These are phyloP conservation scores for Coemansia sp. DNA, from an alignment of 192 early-diverging fungal genomes.

Conservation along the genomic window DNA sequence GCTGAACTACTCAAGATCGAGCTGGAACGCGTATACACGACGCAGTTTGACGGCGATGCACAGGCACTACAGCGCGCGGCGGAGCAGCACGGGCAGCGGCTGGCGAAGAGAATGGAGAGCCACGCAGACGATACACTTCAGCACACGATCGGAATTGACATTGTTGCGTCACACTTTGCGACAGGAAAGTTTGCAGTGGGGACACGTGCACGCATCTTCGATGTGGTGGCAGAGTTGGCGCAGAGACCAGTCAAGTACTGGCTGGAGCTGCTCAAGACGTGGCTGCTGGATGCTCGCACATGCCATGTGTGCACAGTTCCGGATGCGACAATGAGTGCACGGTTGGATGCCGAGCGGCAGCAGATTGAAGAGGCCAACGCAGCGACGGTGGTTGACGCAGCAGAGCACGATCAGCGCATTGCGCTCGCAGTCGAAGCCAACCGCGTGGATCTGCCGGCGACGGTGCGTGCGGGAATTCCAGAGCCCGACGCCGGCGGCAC, in stretches of 20 bases:
- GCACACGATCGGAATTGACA: conserved; percentile 20
- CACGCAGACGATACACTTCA: conserved; percentile 30
- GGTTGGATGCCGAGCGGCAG: conserved; percentile 32
- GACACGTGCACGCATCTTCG: conserved; percentile 27
- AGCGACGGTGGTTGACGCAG: conserved; percentile 23
- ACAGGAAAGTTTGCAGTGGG: conserved; percentile 24
- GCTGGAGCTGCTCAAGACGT: conserved; percentile 41
- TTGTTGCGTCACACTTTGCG: conserved; percentile 47
- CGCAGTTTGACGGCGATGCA: conserved; percentile 40
- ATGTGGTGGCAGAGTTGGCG: conserved; percentile 28
- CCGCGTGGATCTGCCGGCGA: conserved; percentile 51
- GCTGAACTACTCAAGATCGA: conserved; percentile 58
- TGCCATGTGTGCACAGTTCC: conserved; percentile 39
- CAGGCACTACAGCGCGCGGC: conserved; percentile 29
- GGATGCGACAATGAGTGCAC: conserved; percentile 15
- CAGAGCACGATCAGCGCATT: conserved; percentile 52
- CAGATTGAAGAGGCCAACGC: conserved; percentile 26
- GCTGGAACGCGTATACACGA: conserved; percentile 53
- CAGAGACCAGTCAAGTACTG: conserved; percentile 29
- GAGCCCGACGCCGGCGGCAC: conserved; percentile 23
- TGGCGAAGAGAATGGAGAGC: conserved; percentile 35
- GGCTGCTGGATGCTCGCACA: conserved; percentile 28
- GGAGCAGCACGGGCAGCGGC: conserved; percentile 20
- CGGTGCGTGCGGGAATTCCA: conserved; percentile 60
- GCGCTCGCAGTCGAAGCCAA: conserved; percentile 39